Evolutionary conservation across 352 stramenopile species (phyloP), one percentile per base, ranked within the genome.

Genomic region (Pythium phragmiticola): DNA sequence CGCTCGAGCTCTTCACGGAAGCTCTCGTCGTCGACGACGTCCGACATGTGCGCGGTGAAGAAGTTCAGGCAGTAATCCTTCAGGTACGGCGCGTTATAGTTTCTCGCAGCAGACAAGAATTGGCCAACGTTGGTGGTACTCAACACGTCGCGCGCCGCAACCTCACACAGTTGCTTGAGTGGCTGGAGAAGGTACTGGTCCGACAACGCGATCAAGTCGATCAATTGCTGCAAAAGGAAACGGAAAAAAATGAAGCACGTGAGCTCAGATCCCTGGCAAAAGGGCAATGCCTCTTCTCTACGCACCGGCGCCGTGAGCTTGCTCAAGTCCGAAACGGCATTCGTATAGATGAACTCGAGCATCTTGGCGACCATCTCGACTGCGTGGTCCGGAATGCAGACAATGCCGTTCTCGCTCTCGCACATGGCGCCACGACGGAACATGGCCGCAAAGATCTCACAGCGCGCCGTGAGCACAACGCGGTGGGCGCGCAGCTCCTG

Each of bases 261-360:
- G 19, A 42, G 26, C 17, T 28, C 36, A 42, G 26, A 28, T 28
- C 37, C 19, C 42, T 59, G 11, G 45, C 34, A 4, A 30, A 50
- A 16, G n/a, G 7, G 16, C n/a, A 14, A 53, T 26, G 41, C 11
- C 13, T 9, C 8, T 12, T n/a, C 16, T 12, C 5, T 11, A 78
- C 80, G 42, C 73, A 94, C 87, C 39, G 82, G 82, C 1, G 83
- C 88, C 46, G 74, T 86, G 37, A 93, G 74, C 61, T 90, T 90
- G 57, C 48, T 48, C 49, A 97, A 73, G 57, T 96, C 89, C 16
- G 81, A 70, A 8, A 97, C 83, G 12, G 81, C 76, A 69, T 97
- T 97, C 4, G 90, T 96, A 71, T 97, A 97, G 52, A 97, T 93
- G 63, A 94, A 97, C 76, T 97, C 90, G 46, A 97, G 81, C 82